These are phyloP conservation scores for Rhododendron williamsianum DNA, from an alignment of 148 eudicot genomes.

Conservation along the genomic window DNA sequence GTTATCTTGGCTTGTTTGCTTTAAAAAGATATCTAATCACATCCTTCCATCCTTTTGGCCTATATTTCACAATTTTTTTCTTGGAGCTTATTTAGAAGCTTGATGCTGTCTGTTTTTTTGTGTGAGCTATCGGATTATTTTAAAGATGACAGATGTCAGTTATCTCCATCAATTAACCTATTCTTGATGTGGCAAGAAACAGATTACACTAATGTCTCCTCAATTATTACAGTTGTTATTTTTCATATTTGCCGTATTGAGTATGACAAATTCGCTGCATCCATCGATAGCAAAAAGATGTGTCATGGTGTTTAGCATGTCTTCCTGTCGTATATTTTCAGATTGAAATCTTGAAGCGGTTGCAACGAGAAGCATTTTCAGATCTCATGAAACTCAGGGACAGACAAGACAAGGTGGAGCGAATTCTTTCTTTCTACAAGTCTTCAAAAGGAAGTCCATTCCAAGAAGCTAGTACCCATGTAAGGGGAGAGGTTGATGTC, in stretches of 20 bases:
- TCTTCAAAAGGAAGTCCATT: slow-evolving; percentile 68
- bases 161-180: not conserved
- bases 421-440: slow-evolving; percentile 50
- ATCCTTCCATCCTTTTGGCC: not conserved
- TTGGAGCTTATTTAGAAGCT: not conserved
- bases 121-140: not conserved
- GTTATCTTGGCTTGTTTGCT: not conserved
- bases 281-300: too few relatives aligned
- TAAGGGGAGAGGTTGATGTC: slow-evolving; percentile 71
- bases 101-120: not conserved
- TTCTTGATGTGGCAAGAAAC: not conserved
- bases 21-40: not conserved
- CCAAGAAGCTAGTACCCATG: slow-evolving; percentile 60
- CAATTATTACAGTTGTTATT: not conserved
- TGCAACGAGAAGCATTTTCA: slow-evolving; percentile 93
- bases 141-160: not conserved
- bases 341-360: slow-evolving; percentile 94
- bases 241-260: not conserved
- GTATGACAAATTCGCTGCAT: slow-evolving; percentile 31
- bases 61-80: not conserved
- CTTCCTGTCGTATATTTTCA: slow-evolving; percentile 52
- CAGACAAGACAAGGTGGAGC: slow-evolving; percentile 88
- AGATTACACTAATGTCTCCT: not conserved
- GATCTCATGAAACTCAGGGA: slow-evolving; percentile 96
- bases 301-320: slow-evolving; percentile 46